Conservation (phyloP, 192 early-diverging fungal species). For the Neocallimastix lanati region DNA sequence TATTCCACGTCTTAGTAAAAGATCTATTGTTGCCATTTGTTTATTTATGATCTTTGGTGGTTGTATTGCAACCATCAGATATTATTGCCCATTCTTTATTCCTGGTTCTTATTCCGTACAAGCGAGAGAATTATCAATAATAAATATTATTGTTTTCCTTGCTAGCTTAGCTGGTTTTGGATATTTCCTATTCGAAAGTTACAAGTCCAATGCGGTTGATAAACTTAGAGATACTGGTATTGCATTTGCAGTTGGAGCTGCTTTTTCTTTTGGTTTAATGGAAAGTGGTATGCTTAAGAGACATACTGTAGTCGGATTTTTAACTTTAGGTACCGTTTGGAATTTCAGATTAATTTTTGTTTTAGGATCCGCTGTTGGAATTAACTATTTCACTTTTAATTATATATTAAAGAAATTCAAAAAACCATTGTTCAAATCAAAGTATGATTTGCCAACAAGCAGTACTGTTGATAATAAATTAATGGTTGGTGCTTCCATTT, state of each 20-base stretch:
- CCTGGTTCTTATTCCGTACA: too few relatives aligned
- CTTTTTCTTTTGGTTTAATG: background rate
- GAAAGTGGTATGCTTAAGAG: background rate
- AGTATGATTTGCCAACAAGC: background rate
- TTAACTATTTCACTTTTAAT: background rate
- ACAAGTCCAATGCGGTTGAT: background rate
- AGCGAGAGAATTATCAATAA: background rate
- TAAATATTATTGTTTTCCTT: background rate
- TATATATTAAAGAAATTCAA: background rate
- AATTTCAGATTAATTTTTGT: background rate
- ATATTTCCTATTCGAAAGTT: background rate
- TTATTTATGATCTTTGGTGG: background rate
- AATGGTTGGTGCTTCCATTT: background rate
- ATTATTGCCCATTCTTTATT: background rate
- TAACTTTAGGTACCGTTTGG: background rate
- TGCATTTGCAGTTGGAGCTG: background rate
- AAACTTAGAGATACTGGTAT: background rate
- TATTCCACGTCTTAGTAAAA: background rate
- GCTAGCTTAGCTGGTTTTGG: background rate
- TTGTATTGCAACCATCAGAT: background rate
- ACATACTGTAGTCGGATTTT: background rate
- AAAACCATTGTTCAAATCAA: background rate
- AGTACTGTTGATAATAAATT: background rate
- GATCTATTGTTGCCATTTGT: background rate
- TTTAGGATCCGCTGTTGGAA: background rate